Evolutionary conservation across 2,329 filamentous ascomycete genomes (phyloP), one percentile per base, ranked within the genome.

Genomic region (Aplosporella prunicola): DNA sequence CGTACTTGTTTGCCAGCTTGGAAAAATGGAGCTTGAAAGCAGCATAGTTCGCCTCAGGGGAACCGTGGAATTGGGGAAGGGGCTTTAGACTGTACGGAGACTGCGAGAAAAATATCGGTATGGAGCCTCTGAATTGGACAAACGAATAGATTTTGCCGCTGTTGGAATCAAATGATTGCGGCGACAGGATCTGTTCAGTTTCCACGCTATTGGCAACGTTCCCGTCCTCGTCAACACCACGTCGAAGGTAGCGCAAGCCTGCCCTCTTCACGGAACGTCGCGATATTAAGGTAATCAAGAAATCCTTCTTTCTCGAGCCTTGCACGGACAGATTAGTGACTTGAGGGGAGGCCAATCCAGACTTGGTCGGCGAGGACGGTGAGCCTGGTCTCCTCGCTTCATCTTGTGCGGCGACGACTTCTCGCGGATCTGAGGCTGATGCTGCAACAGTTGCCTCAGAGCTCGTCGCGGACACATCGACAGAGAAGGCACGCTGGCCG

Each of bases 61-160:
- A 93, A 47, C 93, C 87, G 55, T 87, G 83, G 23, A 93, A 65
- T 10, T 83, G 73, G 0, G 89, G 87, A 9, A 82, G 71, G 0
- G 91, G 91, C 53, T 94, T 95, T 47, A 96, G 76, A 8, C 86
- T 87, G 58, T 94, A 96, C 0, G 89, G 88, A 0, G 83, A 86
- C 52, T 98, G 91, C 0, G 88, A 93, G 55, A 95, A 98, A 65
- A 91, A 96, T 0, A 96, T 62, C 0, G 91, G 91, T 45, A 96
- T 93, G 15, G 88, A 95, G 5, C 88, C 89, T 45, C 91, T 76
- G 16, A 87, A 69, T 55, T 98, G 91, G 3, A 93, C 65, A 49
- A 94, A 93, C 0, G 87, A 94, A 56, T 85, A 83, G 2, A 80
- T 69, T 47, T 76, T 84, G 32, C 57, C 53, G 9, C 62, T 57